Evolutionary conservation across 1,284 basidiomycete species (phyloP), one percentile per base, ranked within the genome.

Genomic region (Cronartium quercuum): DNA sequence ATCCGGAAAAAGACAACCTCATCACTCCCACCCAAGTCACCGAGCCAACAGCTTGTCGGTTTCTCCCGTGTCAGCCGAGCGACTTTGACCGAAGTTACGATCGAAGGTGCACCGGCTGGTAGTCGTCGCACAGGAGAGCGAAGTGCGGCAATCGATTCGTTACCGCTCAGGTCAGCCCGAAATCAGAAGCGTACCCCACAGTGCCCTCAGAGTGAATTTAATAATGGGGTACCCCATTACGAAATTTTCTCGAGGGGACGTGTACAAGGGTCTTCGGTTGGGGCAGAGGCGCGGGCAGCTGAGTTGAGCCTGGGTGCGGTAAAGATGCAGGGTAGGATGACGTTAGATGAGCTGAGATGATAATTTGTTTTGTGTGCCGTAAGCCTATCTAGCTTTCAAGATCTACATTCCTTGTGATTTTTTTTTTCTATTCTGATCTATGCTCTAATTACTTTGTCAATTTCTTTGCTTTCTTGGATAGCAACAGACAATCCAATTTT

Each of bases 271-370:
- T 9, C n/a, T 57, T n/a, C 7, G 51, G 29, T 57, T 21, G 51
- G 21, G n/a, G 51, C 21, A 21, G 51, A 57, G 29, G 29, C 29
- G 29, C 51, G 6, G 51, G n/a, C 51, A 29, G 67, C 37, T 42
- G 68, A 70, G 44, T 41, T 70, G 58, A 70, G 68, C 55, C 40
- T 70, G 15, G 68, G 68, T 10, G 68, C 68, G 2, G 63, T 70
- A 42, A 70, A 70, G 61, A 70, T 70, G 68, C 68, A 70, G 21
- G 68, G 68, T 41, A 63, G 41, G 37, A 70, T 70, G 68, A 70
- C 68, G 34, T 37, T 70, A 21, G 68, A 70, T 35, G 68, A 70
- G 29, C 58, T 70, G 18, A 62, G 29, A 38, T 62, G 18, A 62
- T 62, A 6, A 61, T 61, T 61, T 47, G 13, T 47, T 55, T 55